Conservation (phyloP, 768 basidiomycete species). For the Sarcodon aspratus region DNA sequence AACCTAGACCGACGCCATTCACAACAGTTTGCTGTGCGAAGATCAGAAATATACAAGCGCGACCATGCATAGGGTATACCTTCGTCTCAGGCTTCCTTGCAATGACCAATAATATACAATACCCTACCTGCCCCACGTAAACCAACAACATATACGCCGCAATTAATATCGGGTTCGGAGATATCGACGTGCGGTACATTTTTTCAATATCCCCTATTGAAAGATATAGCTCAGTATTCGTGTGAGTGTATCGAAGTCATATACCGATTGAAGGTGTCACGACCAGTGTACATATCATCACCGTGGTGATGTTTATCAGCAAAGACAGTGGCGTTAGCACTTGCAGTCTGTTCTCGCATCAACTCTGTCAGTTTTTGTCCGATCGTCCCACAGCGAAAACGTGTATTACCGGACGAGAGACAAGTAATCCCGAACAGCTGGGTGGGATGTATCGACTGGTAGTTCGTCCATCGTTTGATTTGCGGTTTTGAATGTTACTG, state of each 20-base stretch:
- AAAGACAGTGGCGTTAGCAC: slow-evolving; percentile 81
- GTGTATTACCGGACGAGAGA: slow-evolving; percentile 40
- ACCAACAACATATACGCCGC: slow-evolving; percentile 49
- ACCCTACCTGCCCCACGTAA: slow-evolving; percentile 65
- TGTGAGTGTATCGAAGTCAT: slow-evolving; percentile 6
- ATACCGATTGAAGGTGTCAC: slow-evolving; percentile 52
- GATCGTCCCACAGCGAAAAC: neutral
- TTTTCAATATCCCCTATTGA: slow-evolving; percentile 35
- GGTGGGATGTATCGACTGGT: slow-evolving; percentile 47
- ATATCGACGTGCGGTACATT: slow-evolving; percentile 57
- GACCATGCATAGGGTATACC: slow-evolving; percentile 24
- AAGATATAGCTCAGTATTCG: neutral
- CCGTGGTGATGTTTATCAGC: slow-evolving; percentile 65
- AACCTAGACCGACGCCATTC: slow-evolving; percentile 69
- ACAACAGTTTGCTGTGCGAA: slow-evolving; percentile 43
- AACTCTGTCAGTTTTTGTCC: no score
- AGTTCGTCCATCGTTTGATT: slow-evolving; percentile 35
- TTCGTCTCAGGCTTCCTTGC: slow-evolving; percentile 74
- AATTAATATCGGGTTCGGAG: slow-evolving; percentile 49
- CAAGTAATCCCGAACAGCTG: slow-evolving; percentile 55
- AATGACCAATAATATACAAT: slow-evolving; percentile 68
- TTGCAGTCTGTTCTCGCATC: slow-evolving; percentile 42
- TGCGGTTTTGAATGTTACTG: no score
- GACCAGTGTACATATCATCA: slow-evolving; percentile 57
- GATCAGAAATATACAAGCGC: neutral